Evolutionary conservation across 2,329 filamentous ascomycete species (phyloP).

Genomic region (Cladosporium sp.): DNA sequence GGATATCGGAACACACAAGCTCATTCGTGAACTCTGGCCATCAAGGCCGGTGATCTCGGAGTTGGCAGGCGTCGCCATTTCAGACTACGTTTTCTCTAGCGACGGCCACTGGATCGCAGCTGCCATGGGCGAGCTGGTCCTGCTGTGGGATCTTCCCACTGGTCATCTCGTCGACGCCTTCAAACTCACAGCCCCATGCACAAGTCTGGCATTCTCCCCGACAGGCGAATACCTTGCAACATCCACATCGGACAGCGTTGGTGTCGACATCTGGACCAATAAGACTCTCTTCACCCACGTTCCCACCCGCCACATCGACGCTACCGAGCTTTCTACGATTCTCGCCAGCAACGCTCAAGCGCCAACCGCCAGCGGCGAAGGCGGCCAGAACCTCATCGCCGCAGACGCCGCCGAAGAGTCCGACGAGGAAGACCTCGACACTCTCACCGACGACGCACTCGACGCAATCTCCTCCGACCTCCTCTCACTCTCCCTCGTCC

Average conservation of each 20-base stretch:
- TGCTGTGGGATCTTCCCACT: constrained; percentile 93
- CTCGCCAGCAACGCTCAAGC: constrained; percentile 36
- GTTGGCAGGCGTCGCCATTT: constrained; percentile 21
- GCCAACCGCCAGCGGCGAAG: constrained; percentile 79
- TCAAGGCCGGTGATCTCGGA: constrained; percentile 39
- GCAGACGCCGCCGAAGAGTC: constrained; percentile 61
- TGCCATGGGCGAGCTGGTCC: constrained; percentile 71
- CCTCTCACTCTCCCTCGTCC: constrained; percentile 83
- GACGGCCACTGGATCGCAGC: constrained; percentile 93
- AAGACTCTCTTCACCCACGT: constrained; percentile 85
- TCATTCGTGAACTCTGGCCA: constrained; percentile 90
- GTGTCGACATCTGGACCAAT: constrained; percentile 96
- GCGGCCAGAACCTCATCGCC: constrained; percentile 68
- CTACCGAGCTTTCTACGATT: constrained; percentile 64
- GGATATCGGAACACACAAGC: constrained; percentile 82
- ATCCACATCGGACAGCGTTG: constrained; percentile 72
- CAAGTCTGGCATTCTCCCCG: constrained; percentile 76
- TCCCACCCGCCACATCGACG: constrained; percentile 76
- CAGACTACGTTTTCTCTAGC: constrained; percentile 65
- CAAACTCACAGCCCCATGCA: constrained; percentile 71
- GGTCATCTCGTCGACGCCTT: constrained; percentile 94
- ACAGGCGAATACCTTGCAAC: constrained; percentile 95
- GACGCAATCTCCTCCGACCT: constrained; percentile 65
- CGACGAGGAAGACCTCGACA: constrained; percentile 46
- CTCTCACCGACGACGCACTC: constrained; percentile 41